phyloP scores from a whole-genome alignment of 805 yeast genomes.

The Yarrowia divulgata region DNA sequence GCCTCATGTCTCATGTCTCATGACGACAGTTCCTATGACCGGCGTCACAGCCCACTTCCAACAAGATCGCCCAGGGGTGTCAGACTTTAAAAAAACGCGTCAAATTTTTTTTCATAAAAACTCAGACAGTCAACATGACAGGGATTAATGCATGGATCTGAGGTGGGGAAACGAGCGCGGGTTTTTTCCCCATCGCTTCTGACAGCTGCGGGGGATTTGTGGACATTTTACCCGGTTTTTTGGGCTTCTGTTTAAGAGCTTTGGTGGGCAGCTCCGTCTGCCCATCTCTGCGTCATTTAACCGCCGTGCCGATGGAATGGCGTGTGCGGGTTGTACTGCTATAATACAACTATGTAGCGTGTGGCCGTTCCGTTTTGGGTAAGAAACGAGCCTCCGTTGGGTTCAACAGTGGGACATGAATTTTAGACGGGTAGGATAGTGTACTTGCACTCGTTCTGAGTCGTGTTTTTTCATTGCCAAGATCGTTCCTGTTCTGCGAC shows the following conservation, averaged over 20 bases:
- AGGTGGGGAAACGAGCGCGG: background rate
- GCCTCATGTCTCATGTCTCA: background rate
- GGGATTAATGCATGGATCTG: background rate
- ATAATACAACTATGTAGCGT: background rate
- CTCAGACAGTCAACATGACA: no score
- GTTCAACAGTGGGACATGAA: background rate
- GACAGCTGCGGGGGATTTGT: background rate
- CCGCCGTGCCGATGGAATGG: background rate
- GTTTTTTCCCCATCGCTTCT: no score
- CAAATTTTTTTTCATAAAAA: background rate
- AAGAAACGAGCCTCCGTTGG: conserved; percentile 1
- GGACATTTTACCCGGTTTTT: background rate
- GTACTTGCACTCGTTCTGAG: no score
- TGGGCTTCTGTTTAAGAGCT: no score
- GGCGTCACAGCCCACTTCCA: background rate
- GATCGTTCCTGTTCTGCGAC: no score
- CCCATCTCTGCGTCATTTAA: conserved; percentile 4
- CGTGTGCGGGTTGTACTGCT: conserved; percentile 13
- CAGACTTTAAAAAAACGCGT: conserved; percentile 15
- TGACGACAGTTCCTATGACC: background rate
- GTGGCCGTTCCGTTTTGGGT: background rate
- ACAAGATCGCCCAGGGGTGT: conserved; percentile 14
- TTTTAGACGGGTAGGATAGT: no score
- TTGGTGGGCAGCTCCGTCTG: no score
- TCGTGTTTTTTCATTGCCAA: no score